These are phyloP conservation scores for Lumnitzera racemosa DNA, from an alignment of 345 rosid species.

Conservation along the genomic window DNA sequence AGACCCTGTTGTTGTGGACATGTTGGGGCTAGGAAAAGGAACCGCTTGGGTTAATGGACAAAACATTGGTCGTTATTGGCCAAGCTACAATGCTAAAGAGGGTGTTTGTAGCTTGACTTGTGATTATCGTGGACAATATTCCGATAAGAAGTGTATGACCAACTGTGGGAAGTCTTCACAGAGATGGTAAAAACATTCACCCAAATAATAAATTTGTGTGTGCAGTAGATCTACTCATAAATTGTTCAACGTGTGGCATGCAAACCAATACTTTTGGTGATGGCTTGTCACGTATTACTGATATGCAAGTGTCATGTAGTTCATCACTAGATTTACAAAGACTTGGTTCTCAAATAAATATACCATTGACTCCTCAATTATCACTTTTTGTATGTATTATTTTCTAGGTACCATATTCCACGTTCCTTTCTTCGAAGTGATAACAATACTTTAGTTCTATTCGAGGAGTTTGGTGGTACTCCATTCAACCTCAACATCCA, in stretches of 20 bases:
- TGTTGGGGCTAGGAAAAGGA: constrained; percentile 69
- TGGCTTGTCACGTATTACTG: background rate
- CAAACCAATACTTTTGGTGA: background rate
- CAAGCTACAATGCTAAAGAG: constrained; percentile 21
- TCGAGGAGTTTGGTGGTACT: constrained; percentile 55
- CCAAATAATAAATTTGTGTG: too few relatives aligned
- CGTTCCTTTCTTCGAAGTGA: constrained; percentile 25
- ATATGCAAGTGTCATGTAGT: too few relatives aligned
- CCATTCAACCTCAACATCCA: constrained; percentile 26
- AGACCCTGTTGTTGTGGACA: constrained; percentile 64
- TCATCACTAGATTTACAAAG: background rate
- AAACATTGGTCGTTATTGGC: constrained; percentile 73
- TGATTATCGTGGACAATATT: constrained; percentile 39
- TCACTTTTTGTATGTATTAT: background rate
- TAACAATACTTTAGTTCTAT: constrained; percentile 30
- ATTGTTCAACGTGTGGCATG: too few relatives aligned
- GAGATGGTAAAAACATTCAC: constrained; percentile 26
- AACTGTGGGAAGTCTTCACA: constrained; percentile 57
- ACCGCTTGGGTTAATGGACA: constrained; percentile 65
- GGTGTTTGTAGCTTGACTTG: constrained; percentile 36
- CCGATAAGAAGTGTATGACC: constrained; percentile 21
- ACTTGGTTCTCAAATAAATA: too few relatives aligned
- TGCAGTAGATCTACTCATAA: too few relatives aligned
- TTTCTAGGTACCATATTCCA: constrained; percentile 48
- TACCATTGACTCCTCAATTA: too few relatives aligned